Conservation (phyloP, 2,329 filamentous ascomycete species). For the Colletotrichum cuscutae region DNA sequence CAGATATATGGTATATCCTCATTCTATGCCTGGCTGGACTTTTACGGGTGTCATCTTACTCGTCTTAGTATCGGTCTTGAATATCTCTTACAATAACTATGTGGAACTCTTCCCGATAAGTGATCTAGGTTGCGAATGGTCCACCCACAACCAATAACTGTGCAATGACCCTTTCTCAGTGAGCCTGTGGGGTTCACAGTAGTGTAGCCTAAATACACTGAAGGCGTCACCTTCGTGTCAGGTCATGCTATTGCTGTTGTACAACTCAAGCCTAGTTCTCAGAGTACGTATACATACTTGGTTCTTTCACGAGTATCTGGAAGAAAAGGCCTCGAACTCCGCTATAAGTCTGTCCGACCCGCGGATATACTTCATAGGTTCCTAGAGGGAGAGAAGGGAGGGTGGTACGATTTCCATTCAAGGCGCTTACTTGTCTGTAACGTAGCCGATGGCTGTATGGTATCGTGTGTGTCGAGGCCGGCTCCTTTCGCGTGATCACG, state of each 20-base stretch:
- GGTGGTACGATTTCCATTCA: neutral
- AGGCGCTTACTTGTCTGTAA: neutral
- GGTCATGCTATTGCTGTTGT: neutral
- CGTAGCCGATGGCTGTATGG: neutral
- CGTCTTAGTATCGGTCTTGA: no score
- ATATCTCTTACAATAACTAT: no score
- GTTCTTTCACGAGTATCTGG: neutral
- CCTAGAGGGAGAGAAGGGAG: neutral
- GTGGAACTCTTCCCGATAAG: no score
- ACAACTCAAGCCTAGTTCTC: neutral
- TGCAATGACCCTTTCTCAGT: neutral
- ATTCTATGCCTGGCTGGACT: no score
- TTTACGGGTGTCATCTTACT: no score
- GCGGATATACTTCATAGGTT: neutral
- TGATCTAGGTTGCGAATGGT: no score
- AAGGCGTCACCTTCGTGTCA: neutral
- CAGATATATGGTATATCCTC: no score
- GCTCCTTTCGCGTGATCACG: neutral
- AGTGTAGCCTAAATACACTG: neutral
- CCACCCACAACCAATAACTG: no score
- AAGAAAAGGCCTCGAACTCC: neutral
- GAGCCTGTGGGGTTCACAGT: no score
- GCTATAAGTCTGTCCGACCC: neutral
- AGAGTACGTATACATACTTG: neutral
- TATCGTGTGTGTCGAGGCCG: neutral